Base-by-base conservation (phyloP, 768 basidiomycete species). In the Amanita phalloides region DNA sequence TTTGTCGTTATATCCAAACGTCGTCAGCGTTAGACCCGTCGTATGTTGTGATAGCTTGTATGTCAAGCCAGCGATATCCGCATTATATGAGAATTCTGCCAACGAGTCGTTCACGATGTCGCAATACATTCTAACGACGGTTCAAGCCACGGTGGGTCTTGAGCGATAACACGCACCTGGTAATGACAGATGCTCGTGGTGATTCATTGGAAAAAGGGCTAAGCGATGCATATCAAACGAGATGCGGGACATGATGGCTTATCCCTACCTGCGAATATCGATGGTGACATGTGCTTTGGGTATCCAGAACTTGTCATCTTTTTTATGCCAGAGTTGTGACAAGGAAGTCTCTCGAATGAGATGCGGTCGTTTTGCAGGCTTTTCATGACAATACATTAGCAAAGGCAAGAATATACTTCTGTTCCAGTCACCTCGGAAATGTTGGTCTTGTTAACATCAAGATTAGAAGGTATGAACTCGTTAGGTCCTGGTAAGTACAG, bases 271-370 rank as follows among this genome's bases (percentile, higher is more conserved):
- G 58, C 85, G 77, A 42, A 94, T 70, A 57, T 88, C 80, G 49
- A 97, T 74, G 51, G 84, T 68, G 20, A 86, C 76, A 55, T 80
- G 76, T 2, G 92, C 91, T 61, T 89, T 90, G 0, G 96, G 96
- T 8, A 95, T 81, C 87, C 91, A 95, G 71, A 96, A 99, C 54
- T 74, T 78, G 65, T 99, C 95, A 63, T 99, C 96, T 63, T 93
- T 93, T 73, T 99, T 99, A 68, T 93, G 81, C 94, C 95, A 99
- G 3, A 98, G 68, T 10, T 82, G 76, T 3, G 84, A 86, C 25
- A 84, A 59, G 0, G 78, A 68, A 0, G 82, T 87, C 64, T 93
- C 78, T 30, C 79, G 71, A 51, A 98, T 77, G 54, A 93, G 76
- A 54, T 77, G 71, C 3, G 95, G 94, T 10, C 87, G 77, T 54